Conservation (phyloP, 1,139 yeast species). For the Hemisphaericaspora xylanilytica region DNA sequence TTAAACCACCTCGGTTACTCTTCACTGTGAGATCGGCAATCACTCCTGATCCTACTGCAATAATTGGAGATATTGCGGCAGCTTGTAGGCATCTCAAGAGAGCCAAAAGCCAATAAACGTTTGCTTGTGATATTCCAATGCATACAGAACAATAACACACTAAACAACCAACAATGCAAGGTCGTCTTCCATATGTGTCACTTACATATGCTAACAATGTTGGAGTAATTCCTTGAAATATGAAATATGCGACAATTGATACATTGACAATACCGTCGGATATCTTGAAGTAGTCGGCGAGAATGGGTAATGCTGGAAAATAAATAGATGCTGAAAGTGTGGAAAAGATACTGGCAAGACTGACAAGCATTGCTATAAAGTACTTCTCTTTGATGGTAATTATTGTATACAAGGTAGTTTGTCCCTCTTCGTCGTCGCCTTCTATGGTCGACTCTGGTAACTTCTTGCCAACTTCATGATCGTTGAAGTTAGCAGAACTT, state of each 20-base stretch:
- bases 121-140: conserved; percentile 24
- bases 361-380: conserved; percentile 20
- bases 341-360: conserved; percentile 51
- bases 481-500: too few species aligned
- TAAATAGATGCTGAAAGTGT: conserved; percentile 69
- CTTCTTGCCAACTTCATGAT: too few species aligned
- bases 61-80: conserved; percentile 65
- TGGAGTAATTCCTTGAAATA: conserved; percentile 72
- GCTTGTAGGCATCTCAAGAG: conserved; percentile 61
- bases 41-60: conserved; percentile 64
- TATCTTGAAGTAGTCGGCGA: conserved; percentile 51
- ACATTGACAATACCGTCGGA: conserved; percentile 57
- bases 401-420: conserved; percentile 9
- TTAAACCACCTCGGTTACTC: conserved; percentile 60
- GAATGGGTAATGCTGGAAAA: conserved; percentile 63
- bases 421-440: background rate
- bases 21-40: conserved; percentile 66
- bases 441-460: background rate
- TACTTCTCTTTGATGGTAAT: conserved; percentile 19
- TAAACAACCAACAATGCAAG: conserved; percentile 55
- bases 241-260: conserved; percentile 67
- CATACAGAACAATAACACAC: conserved; percentile 19
- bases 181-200: conserved; percentile 68
- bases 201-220: conserved; percentile 63
- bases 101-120: conserved; percentile 27